phyloP scores from a whole-genome alignment of 2,329 filamentous ascomycete genomes.

The Aspergillus brunneoviolaceus region DNA sequence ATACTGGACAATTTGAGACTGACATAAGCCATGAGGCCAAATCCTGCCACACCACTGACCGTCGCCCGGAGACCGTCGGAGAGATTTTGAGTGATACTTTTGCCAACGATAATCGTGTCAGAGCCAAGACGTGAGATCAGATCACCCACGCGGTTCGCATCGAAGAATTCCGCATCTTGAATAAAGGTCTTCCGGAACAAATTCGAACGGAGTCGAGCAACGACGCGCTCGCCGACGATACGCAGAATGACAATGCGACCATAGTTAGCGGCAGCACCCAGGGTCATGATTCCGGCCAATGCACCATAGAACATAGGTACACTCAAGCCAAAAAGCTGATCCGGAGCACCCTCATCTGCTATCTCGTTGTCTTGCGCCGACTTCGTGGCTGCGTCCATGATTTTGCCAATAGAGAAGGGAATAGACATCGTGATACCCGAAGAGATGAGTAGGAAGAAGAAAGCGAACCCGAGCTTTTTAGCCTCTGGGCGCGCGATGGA shows the following conservation, averaged over 20 bases:
- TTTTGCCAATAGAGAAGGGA: constrained; percentile 93
- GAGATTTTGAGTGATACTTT: constrained; percentile 96
- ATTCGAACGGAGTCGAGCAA: constrained; percentile 82
- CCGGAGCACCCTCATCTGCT: constrained; percentile 51
- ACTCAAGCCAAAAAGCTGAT: constrained; percentile 76
- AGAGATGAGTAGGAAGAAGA: constrained; percentile 81
- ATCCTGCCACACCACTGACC: constrained; percentile 86
- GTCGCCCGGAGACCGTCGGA: constrained; percentile 91
- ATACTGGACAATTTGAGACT: constrained; percentile 87
- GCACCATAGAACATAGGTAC: constrained; percentile 85
- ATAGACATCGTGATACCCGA: constrained; percentile 94
- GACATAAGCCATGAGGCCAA: constrained; percentile 93
- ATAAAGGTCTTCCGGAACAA: constrained; percentile 89
- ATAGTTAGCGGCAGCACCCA: constrained; percentile 90
- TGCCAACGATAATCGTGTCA: constrained; percentile 96
- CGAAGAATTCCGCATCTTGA: constrained; percentile 99
- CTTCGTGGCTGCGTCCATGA: constrained; percentile 86
- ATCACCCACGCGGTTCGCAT: constrained; percentile 94
- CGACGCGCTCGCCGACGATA: constrained; percentile 92
- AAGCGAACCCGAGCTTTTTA: constrained; percentile 73
- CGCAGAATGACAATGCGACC: constrained; percentile 88
- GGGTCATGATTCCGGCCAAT: constrained; percentile 70
- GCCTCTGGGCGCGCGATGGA: constrained; percentile 86
- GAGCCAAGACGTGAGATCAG: constrained; percentile 92
- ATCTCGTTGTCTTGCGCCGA: constrained; percentile 45